Evolutionary conservation across 768 basidiomycete species (phyloP).

Genomic region (Boletus vermiculosoides): DNA sequence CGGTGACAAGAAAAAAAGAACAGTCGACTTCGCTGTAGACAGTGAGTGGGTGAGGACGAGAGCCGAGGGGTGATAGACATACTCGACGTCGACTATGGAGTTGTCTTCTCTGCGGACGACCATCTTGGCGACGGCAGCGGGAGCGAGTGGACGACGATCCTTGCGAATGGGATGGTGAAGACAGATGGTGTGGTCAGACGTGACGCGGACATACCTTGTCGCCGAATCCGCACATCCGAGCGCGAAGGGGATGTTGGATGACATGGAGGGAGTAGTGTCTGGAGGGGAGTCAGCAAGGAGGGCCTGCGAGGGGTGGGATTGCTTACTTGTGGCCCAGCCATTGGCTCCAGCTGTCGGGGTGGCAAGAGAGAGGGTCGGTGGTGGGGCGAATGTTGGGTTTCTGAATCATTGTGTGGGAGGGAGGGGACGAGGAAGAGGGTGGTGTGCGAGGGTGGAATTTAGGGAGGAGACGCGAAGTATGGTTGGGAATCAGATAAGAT

Average conservation of each 20-base stretch:
- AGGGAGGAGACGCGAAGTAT: background rate
- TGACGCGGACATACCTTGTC: conserved; percentile 67
- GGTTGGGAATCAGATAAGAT: conserved; percentile 36
- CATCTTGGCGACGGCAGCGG: conserved; percentile 87
- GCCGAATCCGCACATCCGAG: conserved; percentile 95
- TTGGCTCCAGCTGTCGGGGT: conserved; percentile 67
- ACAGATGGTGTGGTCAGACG: conserved; percentile 9
- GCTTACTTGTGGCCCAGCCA: conserved; percentile 66
- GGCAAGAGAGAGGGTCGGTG: background rate
- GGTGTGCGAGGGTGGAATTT: background rate
- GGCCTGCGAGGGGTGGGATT: background rate
- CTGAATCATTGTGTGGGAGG: conserved; percentile 55
- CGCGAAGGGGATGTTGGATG: conserved; percentile 84
- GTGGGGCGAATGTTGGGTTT: conserved; percentile 33
- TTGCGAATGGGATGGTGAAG: conserved; percentile 32
- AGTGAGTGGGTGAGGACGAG: conserved; percentile 4
- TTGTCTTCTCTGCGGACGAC: conserved; percentile 67
- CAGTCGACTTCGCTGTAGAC: conserved; percentile 71
- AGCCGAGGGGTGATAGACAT: conserved; percentile 30
- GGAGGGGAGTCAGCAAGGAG: conserved; percentile 4
- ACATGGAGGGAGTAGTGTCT: conserved; percentile 85
- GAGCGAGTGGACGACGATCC: conserved; percentile 91
- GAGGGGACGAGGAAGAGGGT: background rate
- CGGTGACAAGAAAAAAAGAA: conserved; percentile 86
- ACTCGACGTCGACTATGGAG: conserved; percentile 73